A percentile compares a stretch with the other conserved stretches of the same genome.
These are phyloP conservation scores for Hypoxylon sp. DNA, from an alignment of 2,329 filamentous ascomycete genomes.

Conservation along the genomic window DNA sequence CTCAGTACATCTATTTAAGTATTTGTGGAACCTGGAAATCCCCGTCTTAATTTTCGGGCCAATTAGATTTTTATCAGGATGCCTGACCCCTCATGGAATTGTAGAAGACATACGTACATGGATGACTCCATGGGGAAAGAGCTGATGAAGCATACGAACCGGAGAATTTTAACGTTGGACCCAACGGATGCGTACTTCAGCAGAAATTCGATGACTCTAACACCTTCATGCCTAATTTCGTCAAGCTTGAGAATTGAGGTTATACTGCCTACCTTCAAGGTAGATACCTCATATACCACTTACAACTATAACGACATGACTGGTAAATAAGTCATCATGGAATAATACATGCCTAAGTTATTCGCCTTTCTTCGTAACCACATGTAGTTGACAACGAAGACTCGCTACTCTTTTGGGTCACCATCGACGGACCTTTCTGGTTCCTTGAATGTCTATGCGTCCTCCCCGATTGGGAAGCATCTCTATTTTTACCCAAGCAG, in stretches of 20 bases:
- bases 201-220: slow-evolving; percentile 11
- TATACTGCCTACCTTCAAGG: slow-evolving; percentile 1
- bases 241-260: slow-evolving; percentile 8
- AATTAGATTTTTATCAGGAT: slow-evolving; percentile 17
- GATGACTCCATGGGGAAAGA: slow-evolving; percentile 36
- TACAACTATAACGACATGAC: no score
- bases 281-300: no score
- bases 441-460: slow-evolving; percentile 16
- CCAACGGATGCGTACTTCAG: slow-evolving; percentile 13
- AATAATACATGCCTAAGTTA: background rate
- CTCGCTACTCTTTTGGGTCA: slow-evolving; percentile 26
- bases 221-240: slow-evolving; percentile 19
- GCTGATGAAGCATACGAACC: slow-evolving; percentile 27
- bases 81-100: slow-evolving; percentile 1
- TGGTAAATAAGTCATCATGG: background rate
- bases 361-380: background rate
- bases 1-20: background rate
- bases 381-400: slow-evolving; percentile 6
- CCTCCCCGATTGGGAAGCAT: slow-evolving; percentile 26
- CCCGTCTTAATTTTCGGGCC: slow-evolving; percentile 5
- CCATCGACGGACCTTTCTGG: slow-evolving; percentile 21
- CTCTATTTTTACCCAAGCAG: slow-evolving; percentile 43
- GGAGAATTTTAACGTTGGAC: slow-evolving; percentile 34
- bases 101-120: background rate
- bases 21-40: background rate